Percentiles rank a stretch among this genome's conserved stretches.
phyloP scores from a whole-genome alignment of 805 yeast species.

The Isabelozyma rhagii region DNA sequence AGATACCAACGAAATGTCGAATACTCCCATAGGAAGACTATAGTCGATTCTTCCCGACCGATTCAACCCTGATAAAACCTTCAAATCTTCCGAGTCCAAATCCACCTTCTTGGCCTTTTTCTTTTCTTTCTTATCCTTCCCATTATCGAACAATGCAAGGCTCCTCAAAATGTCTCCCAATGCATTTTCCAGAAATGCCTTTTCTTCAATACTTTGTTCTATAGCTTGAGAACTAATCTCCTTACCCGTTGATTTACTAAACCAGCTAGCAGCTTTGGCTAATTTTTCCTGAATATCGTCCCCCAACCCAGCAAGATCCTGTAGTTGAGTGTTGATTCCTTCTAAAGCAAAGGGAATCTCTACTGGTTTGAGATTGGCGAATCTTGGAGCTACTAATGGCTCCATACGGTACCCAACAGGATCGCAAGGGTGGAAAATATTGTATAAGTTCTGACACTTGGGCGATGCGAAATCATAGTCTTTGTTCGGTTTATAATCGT shows the following conservation, averaged over 20 bases:
- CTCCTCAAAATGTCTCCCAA: constrained; percentile 37
- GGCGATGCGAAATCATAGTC: constrained; percentile 41
- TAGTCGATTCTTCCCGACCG: constrained; percentile 80
- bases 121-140: constrained; percentile 13
- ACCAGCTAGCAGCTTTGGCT: constrained; percentile 37
- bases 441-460: constrained; percentile 65
- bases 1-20: constrained; percentile 75
- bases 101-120: constrained; percentile 20
- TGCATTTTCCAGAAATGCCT: constrained; percentile 30
- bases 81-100: constrained; percentile 25
- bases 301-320: constrained; percentile 37
- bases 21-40: constrained; percentile 68
- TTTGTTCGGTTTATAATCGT: constrained; percentile 16
- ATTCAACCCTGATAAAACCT: constrained; percentile 49
- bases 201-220: constrained; percentile 9
- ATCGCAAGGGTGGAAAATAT: constrained; percentile 86
- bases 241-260: constrained; percentile 4
- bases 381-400: constrained; percentile 61
- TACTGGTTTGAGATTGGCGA: constrained; percentile 52
- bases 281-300: constrained; percentile 35
- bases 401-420: constrained; percentile 89
- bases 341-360: constrained; percentile 53
- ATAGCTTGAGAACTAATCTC: constrained; percentile 4
- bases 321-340: constrained; percentile 50
- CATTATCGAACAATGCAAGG: constrained; percentile 16